Conservation (phyloP, 495 filamentous ascomycete genomes). For the Tuber aestivum region DNA sequence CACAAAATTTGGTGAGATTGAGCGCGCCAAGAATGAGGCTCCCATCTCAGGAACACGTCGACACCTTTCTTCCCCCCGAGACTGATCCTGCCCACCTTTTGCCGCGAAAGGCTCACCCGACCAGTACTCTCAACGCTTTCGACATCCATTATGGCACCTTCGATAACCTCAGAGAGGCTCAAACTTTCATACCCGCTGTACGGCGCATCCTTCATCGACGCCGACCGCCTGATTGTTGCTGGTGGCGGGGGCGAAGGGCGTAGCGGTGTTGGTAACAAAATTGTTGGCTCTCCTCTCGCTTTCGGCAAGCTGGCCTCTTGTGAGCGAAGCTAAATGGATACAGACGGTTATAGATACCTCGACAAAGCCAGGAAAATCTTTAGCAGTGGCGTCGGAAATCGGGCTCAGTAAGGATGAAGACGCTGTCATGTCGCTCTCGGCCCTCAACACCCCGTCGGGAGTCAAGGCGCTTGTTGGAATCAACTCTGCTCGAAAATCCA, state of each 20-base stretch:
- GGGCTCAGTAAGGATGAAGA: constrained; percentile 84
- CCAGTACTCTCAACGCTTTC: not conserved
- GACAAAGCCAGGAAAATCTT: constrained; percentile 14
- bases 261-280: constrained; percentile 85
- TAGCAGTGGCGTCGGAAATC: constrained; percentile 48
- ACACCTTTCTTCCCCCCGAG: not conserved
- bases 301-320: not conserved
- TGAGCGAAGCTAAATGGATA: not conserved
- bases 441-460: constrained; percentile 44
- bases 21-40: not conserved
- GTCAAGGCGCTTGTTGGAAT: constrained; percentile 65
- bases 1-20: not conserved
- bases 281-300: constrained; percentile 53
- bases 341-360: not conserved
- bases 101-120: not conserved
- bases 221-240: constrained; percentile 69
- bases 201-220: constrained; percentile 76
- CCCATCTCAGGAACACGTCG: not conserved
- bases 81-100: not conserved
- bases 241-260: constrained; percentile 83
- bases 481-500: constrained; percentile 72
- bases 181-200: constrained; percentile 84
- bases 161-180: constrained; percentile 57
- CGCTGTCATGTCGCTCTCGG: constrained; percentile 75
- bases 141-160: constrained; percentile 47